phyloP scores from a whole-genome alignment of 345 rosid genomes.

The Citrus inodora region DNA sequence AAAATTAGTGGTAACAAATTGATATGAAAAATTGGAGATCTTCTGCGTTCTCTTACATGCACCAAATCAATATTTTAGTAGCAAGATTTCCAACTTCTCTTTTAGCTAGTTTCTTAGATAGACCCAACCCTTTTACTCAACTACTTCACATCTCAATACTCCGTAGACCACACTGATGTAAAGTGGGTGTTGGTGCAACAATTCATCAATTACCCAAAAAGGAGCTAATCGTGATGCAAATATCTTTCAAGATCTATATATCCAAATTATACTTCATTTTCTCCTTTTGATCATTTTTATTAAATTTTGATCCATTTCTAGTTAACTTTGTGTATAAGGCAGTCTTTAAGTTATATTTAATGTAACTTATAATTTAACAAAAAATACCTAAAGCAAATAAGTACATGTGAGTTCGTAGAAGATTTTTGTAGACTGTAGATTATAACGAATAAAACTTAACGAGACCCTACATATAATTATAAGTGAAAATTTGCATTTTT shows the following conservation, averaged over 20 bases:
- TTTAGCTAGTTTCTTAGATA: background rate
- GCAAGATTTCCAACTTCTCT: background rate
- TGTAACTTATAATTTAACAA: too few relatives aligned
- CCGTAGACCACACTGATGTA: background rate
- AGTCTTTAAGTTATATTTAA: too few relatives aligned
- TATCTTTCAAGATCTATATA: background rate
- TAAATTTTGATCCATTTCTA: background rate
- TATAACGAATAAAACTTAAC: too few relatives aligned
- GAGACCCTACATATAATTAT: too few relatives aligned
- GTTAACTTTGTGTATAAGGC: background rate
- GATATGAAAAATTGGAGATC: background rate
- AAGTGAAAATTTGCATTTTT: background rate
- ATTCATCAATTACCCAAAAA: background rate
- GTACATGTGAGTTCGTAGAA: accelerated
- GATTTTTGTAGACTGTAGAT: too few relatives aligned
- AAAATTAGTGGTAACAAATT: background rate
- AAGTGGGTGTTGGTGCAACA: background rate
- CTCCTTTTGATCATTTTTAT: background rate
- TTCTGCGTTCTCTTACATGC: background rate
- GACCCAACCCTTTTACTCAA: background rate
- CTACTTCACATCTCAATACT: background rate
- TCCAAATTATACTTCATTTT: background rate
- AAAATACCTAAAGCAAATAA: too few relatives aligned
- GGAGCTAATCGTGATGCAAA: background rate
- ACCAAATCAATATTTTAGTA: background rate